Evolutionary conservation across 139 green algal species (phyloP).

Genomic region (Volvox reticuliferus): DNA sequence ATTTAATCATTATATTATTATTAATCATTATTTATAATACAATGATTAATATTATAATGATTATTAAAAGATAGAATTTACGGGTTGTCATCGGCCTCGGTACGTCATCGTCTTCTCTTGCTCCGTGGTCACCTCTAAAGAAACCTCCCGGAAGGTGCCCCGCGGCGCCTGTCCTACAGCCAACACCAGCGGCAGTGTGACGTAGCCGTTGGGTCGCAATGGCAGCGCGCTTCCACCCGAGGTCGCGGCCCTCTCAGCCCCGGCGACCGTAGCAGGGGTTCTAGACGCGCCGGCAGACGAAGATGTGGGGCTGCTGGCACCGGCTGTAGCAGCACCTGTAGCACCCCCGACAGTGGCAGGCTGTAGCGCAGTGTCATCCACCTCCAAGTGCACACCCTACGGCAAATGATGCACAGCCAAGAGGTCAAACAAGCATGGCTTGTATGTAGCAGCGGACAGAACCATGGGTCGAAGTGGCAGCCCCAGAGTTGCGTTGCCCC

Average conservation of each 20-base stretch:
- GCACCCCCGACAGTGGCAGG: neutral
- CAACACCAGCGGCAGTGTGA: slow-evolving; percentile 28
- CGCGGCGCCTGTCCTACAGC: slow-evolving; percentile 44
- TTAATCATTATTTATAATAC: too few relatives aligned
- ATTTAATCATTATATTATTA: too few relatives aligned
- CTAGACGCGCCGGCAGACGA: neutral
- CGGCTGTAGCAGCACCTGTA: neutral
- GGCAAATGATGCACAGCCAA: too few relatives aligned
- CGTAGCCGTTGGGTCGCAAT: slow-evolving; percentile 22
- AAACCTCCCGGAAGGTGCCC: slow-evolving; percentile 30
- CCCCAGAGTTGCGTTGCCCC: too few relatives aligned
- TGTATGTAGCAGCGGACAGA: too few relatives aligned
- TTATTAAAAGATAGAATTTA: too few relatives aligned
- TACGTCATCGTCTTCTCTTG: too few relatives aligned
- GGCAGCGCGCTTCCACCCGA: slow-evolving; percentile 30
- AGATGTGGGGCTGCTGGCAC: neutral
- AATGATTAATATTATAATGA: too few relatives aligned
- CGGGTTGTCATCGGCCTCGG: too few relatives aligned
- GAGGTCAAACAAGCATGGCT: too few relatives aligned
- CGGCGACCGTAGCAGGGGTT: neutral
- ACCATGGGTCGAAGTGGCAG: too few relatives aligned
- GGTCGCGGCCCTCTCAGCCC: too few relatives aligned
- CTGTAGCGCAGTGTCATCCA: slow-evolving; percentile 32
- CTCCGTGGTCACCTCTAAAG: slow-evolving; percentile 30
- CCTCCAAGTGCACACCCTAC: slow-evolving; percentile 29